A percentile compares a stretch with the other conserved stretches of the same genome.
These are phyloP conservation scores for Podosphaera xanthii DNA, from an alignment of 2,329 filamentous ascomycete genomes.

Conservation along the genomic window DNA sequence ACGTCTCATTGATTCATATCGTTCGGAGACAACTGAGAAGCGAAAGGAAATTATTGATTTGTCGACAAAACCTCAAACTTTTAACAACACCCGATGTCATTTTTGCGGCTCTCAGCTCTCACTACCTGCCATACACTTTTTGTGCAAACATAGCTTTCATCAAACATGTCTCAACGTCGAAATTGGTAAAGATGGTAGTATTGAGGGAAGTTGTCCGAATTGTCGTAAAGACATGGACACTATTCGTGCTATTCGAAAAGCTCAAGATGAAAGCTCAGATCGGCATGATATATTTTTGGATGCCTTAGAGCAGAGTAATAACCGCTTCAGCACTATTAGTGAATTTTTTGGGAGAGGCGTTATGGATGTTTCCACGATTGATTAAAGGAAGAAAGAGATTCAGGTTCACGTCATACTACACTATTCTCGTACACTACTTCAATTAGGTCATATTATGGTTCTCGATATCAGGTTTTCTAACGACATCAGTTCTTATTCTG, in stretches of 20 bases:
- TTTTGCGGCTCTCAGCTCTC: slow-evolving; percentile 55
- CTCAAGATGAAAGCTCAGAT: slow-evolving; percentile 68
- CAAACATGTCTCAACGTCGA: slow-evolving; percentile 56
- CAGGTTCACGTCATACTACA: no score
- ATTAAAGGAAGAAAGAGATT: not conserved
- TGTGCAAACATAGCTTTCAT: slow-evolving; percentile 95
- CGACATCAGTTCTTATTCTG: no score
- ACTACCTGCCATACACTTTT: slow-evolving; percentile 77
- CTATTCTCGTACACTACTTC: no score
- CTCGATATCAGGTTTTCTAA: no score
- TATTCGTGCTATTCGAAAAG: slow-evolving; percentile 63
- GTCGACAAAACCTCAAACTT: slow-evolving; percentile 58
- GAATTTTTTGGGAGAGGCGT: slow-evolving; percentile 92
- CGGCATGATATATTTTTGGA: slow-evolving; percentile 76
- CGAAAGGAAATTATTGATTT: slow-evolving; percentile 58
- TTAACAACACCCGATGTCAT: slow-evolving; percentile 74
- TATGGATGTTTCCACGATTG: slow-evolving; percentile 32
- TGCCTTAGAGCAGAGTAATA: slow-evolving; percentile 52
- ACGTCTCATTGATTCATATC: slow-evolving; percentile 61
- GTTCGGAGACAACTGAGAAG: slow-evolving; percentile 60
- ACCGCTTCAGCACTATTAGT: slow-evolving; percentile 73
- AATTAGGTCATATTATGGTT: no score
- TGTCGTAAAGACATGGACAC: slow-evolving; percentile 71
- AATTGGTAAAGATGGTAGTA: slow-evolving; percentile 25
- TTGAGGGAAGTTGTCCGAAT: slow-evolving; percentile 58